Conservation (phyloP, 768 basidiomycete species). For the Cystofilobasidium macerans region DNA sequence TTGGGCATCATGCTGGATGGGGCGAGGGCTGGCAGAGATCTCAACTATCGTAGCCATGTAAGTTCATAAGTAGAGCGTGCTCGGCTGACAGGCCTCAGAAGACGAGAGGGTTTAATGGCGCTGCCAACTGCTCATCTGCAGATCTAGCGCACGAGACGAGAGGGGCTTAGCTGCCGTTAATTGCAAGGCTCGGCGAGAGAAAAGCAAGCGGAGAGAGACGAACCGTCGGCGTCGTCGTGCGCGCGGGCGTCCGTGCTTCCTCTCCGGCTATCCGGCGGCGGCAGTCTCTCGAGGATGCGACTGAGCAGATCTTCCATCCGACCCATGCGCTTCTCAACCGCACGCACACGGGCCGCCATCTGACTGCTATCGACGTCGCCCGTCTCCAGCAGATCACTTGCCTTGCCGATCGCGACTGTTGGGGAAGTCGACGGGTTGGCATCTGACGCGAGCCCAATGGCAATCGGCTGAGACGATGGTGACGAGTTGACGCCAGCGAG, state of each 20-base stretch:
- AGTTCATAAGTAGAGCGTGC: too few relatives aligned
- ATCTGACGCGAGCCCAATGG: too few relatives aligned
- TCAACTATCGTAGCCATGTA: too few relatives aligned
- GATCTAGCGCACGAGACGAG: too few relatives aligned
- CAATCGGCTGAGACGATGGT: background rate
- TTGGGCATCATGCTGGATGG: too few relatives aligned
- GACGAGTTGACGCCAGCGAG: background rate
- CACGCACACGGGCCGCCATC: background rate
- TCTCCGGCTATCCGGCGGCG: background rate
- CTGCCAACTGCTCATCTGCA: too few relatives aligned
- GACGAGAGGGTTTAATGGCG: too few relatives aligned
- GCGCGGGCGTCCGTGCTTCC: background rate
- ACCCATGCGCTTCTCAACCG: conserved; percentile 6
- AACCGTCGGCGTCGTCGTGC: background rate
- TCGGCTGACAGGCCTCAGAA: too few relatives aligned
- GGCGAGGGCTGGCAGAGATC: too few relatives aligned
- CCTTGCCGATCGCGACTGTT: background rate
- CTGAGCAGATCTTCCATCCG: conserved; percentile 10
- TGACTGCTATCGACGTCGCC: background rate
- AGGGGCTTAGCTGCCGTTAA: too few relatives aligned
- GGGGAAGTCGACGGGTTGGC: background rate
- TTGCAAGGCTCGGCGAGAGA: too few relatives aligned
- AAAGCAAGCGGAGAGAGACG: background rate
- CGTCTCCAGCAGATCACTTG: conserved; percentile 1
- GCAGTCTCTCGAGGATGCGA: conserved; percentile 1